Conservation (phyloP, 257 asterid genomes). For the Nyctanthes arbortristis region DNA sequence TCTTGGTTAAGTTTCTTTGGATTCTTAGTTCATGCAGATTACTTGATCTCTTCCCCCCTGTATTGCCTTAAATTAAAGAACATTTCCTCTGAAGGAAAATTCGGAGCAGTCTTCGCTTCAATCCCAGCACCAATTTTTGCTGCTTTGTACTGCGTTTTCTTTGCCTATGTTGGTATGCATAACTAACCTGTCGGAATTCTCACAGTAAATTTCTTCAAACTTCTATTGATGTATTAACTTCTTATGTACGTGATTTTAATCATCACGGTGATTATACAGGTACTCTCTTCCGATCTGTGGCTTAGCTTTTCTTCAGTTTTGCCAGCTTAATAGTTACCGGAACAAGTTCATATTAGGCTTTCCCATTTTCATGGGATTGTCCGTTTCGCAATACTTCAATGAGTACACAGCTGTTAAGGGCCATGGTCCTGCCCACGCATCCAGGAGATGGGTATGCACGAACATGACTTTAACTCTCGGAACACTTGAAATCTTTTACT, state of each 20-base stretch:
- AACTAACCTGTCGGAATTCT: not conserved
- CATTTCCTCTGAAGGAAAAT: constrained; percentile 54
- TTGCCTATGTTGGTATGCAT: constrained; percentile 50
- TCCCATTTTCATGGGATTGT: constrained; percentile 50
- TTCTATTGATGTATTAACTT: not conserved
- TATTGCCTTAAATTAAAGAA: not conserved
- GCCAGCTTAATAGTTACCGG: constrained; percentile 55
- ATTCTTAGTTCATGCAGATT: not conserved
- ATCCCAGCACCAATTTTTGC: constrained; percentile 54
- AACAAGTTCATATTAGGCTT: constrained; percentile 52
- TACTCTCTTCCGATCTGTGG: too few relatives aligned
- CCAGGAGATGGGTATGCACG: constrained; percentile 52
- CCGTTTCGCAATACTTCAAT: constrained; percentile 59
- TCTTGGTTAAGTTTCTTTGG: constrained; percentile 33
- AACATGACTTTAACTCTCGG: not conserved
- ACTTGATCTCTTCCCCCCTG: not conserved
- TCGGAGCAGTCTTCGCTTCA: constrained; percentile 60
- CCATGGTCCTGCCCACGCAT: constrained; percentile 48
- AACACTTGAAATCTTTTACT: not conserved
- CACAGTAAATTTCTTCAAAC: not conserved
- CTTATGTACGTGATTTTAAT: constrained; percentile 4
- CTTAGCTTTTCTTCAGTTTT: constrained; percentile 50
- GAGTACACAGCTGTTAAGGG: constrained; percentile 50
- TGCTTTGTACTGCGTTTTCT: constrained; percentile 51
- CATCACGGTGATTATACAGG: constrained; percentile 27